These are phyloP conservation scores for Yamadazyma mexicana DNA, from an alignment of 1,139 yeast genomes.

Conservation along the genomic window DNA sequence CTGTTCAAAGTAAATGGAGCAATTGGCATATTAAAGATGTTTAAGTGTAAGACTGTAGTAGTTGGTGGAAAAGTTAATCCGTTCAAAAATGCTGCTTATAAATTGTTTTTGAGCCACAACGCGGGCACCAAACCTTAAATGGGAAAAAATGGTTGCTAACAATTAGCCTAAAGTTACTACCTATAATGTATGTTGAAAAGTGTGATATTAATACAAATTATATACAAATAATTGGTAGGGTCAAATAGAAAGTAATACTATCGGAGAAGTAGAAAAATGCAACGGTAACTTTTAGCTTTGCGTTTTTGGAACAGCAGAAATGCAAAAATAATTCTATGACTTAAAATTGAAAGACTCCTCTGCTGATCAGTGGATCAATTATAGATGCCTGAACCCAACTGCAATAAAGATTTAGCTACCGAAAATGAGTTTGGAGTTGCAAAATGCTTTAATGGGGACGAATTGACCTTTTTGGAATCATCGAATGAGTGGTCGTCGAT, in stretches of 20 bases:
- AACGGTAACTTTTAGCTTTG: constrained; percentile 1
- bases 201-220: neutral
- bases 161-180: no score
- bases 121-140: no score
- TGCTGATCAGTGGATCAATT: constrained; percentile 9
- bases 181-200: no score
- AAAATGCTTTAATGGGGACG: constrained; percentile 39
- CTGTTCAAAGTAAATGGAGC: constrained; percentile 20
- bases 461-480: constrained; percentile 17
- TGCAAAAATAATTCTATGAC: no score
- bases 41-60: no score
- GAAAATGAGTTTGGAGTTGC: constrained; percentile 54
- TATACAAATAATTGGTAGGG: constrained; percentile 1
- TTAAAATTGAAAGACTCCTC: no score
- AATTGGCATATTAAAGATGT: constrained; percentile 3
- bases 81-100: no score
- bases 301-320: neutral
- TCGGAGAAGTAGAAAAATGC: constrained; percentile 5
- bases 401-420: constrained; percentile 49
- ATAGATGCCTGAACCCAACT: constrained; percentile 33
- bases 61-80: no score
- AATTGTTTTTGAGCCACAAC: no score
- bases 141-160: no score
- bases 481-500: constrained; percentile 29
- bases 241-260: constrained; percentile 7